Evolutionary conservation across 2,329 filamentous ascomycete genomes (phyloP), one percentile per base, ranked within the genome.

Genomic region (Stenocarpella maydis): DNA sequence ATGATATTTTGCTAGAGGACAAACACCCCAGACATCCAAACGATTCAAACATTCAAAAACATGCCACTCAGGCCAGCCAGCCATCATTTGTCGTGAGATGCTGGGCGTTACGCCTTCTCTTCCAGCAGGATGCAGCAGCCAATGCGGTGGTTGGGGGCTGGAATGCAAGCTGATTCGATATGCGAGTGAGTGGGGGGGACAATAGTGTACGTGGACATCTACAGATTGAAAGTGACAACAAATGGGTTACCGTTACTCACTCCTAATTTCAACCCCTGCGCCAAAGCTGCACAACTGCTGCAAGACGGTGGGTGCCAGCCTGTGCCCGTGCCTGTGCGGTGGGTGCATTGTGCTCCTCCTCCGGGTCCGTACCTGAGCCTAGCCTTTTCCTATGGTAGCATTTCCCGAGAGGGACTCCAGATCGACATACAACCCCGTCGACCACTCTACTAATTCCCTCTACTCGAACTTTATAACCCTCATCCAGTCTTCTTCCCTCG

Each of bases 211-310:
- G 8, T 31, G 8, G 31, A 26, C 21, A 55, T 24, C 39, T 37
- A 6, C 9, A 31, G 3, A 7, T 6, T n/a, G n/a, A 41, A 31
- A 39, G 34, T 55, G n/a, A 19, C 12, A 47, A n/a, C 34, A 24
- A 45, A 31, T 61, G 55, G 24, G 19, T 31, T 60, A 60, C 34
- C 37, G 53, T 47, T 47, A 47, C 43, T 63, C 55, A 43, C 58
- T 49, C 37, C 58, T 43, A 63, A 63, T 63, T 49, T 63, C 43
- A 24, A 63, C 58, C 58, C 58, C 58, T 63, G 58, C 34, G 6
- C 5, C 5, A 37, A 10, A 37, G 34, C 58, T 5, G 21, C 34
- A 37, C 5, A 19, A 34, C 55, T 61, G 19, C 41, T 61, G 41
- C 55, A 43, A 28, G 39, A 45, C 39, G 21, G 26, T 28, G 45